Percentiles rank a stretch among this genome's conserved stretches.
phyloP scores from a whole-genome alignment of 2,329 filamentous ascomycete genomes.

The Paradendryphiella salina region DNA sequence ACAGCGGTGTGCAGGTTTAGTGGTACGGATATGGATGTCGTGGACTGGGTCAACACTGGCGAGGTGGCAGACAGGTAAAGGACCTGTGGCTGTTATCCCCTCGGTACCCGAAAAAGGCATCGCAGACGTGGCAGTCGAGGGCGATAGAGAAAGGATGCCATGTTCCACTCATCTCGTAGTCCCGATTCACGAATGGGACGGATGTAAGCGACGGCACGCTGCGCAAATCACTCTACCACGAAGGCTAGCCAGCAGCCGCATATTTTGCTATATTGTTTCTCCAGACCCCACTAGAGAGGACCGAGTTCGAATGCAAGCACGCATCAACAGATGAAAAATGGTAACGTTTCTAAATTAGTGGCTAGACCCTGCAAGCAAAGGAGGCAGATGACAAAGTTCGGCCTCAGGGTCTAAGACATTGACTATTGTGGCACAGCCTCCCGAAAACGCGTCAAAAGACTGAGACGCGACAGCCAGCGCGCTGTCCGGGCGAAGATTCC shows the following conservation, averaged over 20 bases:
- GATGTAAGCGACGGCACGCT: conserved; percentile 5
- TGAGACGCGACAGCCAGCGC: conserved; percentile 10
- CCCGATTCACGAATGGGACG: background rate
- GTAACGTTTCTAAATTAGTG: conserved; percentile 20
- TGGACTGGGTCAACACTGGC: background rate
- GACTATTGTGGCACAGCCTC: conserved; percentile 35
- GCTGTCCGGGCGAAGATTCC: conserved; percentile 4
- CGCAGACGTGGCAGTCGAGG: background rate
- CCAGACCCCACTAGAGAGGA: conserved; percentile 5
- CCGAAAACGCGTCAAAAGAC: conserved; percentile 29
- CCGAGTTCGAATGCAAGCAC: conserved; percentile 11
- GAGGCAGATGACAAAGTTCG: conserved; percentile 39
- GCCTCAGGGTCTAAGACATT: conserved; percentile 41
- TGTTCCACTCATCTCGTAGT: conserved; percentile 3
- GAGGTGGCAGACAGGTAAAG: background rate
- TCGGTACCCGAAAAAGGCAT: background rate
- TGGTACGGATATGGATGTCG: conserved; percentile 3
- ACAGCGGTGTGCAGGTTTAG: conserved; percentile 13
- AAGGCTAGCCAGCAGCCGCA: background rate
- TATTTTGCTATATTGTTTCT: conserved; percentile 7
- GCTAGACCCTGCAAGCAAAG: conserved; percentile 35
- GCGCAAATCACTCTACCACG: conserved; percentile 6
- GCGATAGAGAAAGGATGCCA: background rate
- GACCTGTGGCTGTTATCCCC: background rate
- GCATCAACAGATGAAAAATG: conserved; percentile 15